A percentile compares a stretch with the other conserved stretches of the same genome.
These are phyloP conservation scores for Tricholoma saponaceum DNA, from an alignment of 768 basidiomycete genomes.

Conservation along the genomic window DNA sequence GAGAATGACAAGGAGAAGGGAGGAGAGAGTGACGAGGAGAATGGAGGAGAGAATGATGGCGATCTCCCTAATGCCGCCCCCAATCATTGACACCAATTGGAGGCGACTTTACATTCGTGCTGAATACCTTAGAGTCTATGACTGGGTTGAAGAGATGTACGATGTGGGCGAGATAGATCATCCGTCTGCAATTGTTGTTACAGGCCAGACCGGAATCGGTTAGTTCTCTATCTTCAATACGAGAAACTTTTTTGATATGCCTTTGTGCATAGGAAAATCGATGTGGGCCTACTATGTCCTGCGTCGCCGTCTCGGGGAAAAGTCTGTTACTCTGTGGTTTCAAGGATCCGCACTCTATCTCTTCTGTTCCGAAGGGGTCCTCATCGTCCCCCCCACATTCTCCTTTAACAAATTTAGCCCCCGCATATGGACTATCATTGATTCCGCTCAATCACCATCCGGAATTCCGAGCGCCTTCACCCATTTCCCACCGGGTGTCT, in stretches of 20 bases:
- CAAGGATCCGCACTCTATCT: constrained; percentile 4
- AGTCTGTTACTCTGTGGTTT: constrained; percentile 6
- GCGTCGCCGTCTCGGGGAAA: constrained; percentile 5
- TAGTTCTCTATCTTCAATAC: constrained; percentile 2
- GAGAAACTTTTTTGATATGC: too few species aligned
- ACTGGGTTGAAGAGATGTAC: constrained; percentile 5
- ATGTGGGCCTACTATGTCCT: constrained; percentile 7
- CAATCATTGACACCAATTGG: constrained; percentile 1
- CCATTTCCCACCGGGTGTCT: constrained; percentile 1
- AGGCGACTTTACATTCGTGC: constrained; percentile 4
- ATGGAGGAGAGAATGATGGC: background rate
- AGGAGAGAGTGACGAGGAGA: background rate
- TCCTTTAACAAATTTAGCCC: background rate
- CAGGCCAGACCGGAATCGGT: constrained; percentile 10
- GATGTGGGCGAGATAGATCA: background rate
- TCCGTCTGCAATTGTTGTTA: constrained; percentile 5
- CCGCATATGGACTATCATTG: background rate
- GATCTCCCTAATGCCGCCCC: background rate
- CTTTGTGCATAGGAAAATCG: constrained; percentile 2
- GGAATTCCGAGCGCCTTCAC: background rate
- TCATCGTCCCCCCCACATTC: constrained; percentile 1
- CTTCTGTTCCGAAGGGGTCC: constrained; percentile 6
- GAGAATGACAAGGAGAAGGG: background rate
- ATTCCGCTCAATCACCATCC: background rate
- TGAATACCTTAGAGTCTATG: constrained; percentile 10